Evolutionary conservation across 2,329 filamentous ascomycete species (phyloP), one percentile per base, ranked within the genome.

Genomic region (Polytolypa hystricis): DNA sequence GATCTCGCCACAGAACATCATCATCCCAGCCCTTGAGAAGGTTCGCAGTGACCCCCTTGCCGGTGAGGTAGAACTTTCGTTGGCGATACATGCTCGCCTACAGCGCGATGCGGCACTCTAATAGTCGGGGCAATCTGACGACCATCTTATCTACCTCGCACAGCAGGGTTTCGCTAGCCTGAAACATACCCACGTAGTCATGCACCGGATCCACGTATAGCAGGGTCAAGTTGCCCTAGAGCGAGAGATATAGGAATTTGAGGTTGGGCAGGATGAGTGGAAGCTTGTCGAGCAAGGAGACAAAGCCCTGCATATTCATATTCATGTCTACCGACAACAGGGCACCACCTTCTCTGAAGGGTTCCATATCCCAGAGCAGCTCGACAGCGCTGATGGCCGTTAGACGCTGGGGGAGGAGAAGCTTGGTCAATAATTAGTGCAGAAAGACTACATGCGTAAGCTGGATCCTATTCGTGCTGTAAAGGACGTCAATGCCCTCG

Each of bases 401-500:
- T 37, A 16, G 29, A 2, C 37, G 31, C 16, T 40, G 38, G 4
- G 35, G 35, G 14, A 45, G 16, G 11, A 39, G 23, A 4, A 45
- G 23, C 7, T 37, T 28, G n/a, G 31, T 31, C 7, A 39, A 28
- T 9, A 14, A 32, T 14, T 5, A 25, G 3, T 39, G 21, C 16
- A 41, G 16, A 14, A 32, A 11, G 4, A 31, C 31, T 12, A 37
- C 35, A 4, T 38, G 7, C n/a, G 56, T 47, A 39, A 49, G 45
- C n/a, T n/a, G n/a, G n/a, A 56, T 46, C 5, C 42, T 46, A 34
- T 58, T 60, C 3, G 47, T 49, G 2, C 42, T 27, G 37, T 55
- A 60, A 4, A 60, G 42, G 4, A 56, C 42, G 4, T 54, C 40
- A 23, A 56, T 46, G 2, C 49, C 53, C 23, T 59, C 53, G 2